Base-by-base conservation (phyloP, 805 yeast species). In the Candida tallmaniae region DNA sequence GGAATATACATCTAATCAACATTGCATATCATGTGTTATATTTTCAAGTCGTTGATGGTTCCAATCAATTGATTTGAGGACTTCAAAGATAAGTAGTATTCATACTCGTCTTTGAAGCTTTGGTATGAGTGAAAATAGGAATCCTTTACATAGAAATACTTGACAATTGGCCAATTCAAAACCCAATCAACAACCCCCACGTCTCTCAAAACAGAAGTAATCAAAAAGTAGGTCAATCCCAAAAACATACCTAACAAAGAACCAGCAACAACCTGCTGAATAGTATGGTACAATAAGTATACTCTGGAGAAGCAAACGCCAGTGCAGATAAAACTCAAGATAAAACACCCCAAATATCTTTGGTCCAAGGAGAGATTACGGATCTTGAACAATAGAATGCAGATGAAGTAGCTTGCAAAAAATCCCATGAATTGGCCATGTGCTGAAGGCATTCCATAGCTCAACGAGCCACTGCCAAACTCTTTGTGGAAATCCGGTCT, bases 371-470 rank as follows among this genome's bases (percentile, higher is more conserved):
- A 38, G 31, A 74, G 44, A 26, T 46, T 51, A 10, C 29, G 58
- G 51, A 42, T 61, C 56, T 76, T 76, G 61, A 51, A 70, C 60
- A 43, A 54, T 45, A 56, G 58, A 36, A 38, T 71, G 38, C 83
- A 65, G 2, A 68, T 46, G 41, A 70, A 62, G 51, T 79, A 83
- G 6, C 72, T 63, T n/a, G 76, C 71, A 43, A 83, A 78, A 53
- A 78, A 93, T 2, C 95, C 94, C 88, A 90, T 83, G 57, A 89
- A 93, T 60, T 90, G 98, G 0, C 96, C 78, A 58, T 90, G 98
- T 1, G 98, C 96, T 34, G 89, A 79, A 0, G 98, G 98, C 97
- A 90, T 90, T 0, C 98, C 98, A 54, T 81, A 88, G 1, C 83
- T 79, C 28, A 52, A 52, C 17, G 63, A 69, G 17, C 47, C 76